Evolutionary conservation across 2,329 filamentous ascomycete genomes (phyloP).

Genomic region (Sporothrix luriei): DNA sequence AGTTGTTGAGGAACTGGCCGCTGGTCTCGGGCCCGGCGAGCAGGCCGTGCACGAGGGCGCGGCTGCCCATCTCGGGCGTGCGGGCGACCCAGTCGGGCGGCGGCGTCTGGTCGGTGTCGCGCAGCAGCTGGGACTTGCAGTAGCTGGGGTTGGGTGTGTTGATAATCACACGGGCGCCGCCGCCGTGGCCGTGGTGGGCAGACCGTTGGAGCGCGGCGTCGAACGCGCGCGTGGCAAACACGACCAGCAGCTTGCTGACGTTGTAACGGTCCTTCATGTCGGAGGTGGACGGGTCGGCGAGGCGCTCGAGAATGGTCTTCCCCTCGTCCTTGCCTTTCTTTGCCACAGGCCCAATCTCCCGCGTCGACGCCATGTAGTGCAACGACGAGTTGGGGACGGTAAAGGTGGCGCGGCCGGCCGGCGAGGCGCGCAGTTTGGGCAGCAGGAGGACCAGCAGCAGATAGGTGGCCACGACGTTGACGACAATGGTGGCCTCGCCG

Average conservation of each 20-base stretch:
- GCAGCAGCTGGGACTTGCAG: conserved; percentile 44
- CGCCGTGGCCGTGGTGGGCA: conserved; percentile 30
- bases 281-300: conserved; percentile 40
- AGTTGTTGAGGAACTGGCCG: conserved; percentile 42
- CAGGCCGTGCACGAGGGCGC: conserved; percentile 41
- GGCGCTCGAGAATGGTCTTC: conserved; percentile 39
- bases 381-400: conserved; percentile 38
- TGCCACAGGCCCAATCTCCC: conserved; percentile 38
- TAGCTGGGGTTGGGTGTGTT: conserved; percentile 49
- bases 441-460: conserved; percentile 41
- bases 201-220: conserved; percentile 33
- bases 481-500: conserved; percentile 49
- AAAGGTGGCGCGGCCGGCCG: conserved; percentile 32
- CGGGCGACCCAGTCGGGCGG: conserved; percentile 43
- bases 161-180: conserved; percentile 38
- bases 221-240: conserved; percentile 40
- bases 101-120: neutral
- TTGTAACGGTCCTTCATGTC: conserved; percentile 42
- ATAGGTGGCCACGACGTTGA: conserved; percentile 42
- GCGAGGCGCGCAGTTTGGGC: conserved; percentile 40
- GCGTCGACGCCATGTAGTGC: conserved; percentile 38
- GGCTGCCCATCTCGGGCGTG: conserved; percentile 50
- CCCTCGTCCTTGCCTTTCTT: no score
- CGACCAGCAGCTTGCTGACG: conserved; percentile 39
- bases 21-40: conserved; percentile 42